Evolutionary conservation across 1,139 yeast genomes (phyloP).

Genomic region (Candida mesenterica): DNA sequence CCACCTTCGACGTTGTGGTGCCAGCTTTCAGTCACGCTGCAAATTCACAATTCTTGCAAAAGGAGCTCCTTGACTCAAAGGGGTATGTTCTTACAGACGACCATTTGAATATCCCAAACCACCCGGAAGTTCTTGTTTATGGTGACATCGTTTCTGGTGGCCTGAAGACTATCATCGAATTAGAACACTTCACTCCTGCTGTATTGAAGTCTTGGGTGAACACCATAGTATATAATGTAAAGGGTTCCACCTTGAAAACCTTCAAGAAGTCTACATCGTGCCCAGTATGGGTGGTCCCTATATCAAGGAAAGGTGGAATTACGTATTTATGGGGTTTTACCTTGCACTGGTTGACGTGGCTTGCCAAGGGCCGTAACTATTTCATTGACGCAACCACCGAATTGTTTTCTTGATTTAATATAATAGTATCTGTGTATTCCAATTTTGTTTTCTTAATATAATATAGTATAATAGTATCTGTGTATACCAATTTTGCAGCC

Average conservation of each 20-base stretch:
- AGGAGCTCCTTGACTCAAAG: slow-evolving; percentile 9
- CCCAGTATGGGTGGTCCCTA: slow-evolving; percentile 26
- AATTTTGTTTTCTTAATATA: too few relatives aligned
- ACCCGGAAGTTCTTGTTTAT: slow-evolving; percentile 1
- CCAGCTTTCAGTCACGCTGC: slow-evolving; percentile 23
- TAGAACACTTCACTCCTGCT: slow-evolving; percentile 23
- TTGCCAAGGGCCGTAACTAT: too few relatives aligned
- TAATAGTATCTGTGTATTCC: too few relatives aligned
- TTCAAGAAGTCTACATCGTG: slow-evolving; percentile 11
- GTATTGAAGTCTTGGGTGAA: slow-evolving; percentile 17
- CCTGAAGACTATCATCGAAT: slow-evolving; percentile 23
- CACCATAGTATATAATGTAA: slow-evolving; percentile 17
- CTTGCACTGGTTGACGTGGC: too few relatives aligned
- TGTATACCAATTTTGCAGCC: too few relatives aligned
- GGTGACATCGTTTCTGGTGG: slow-evolving; percentile 27
- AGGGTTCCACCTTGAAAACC: slow-evolving; percentile 13
- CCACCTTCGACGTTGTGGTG: slow-evolving; percentile 28
- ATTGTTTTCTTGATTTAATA: too few relatives aligned
- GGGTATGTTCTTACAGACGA: slow-evolving; percentile 25
- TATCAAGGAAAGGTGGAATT: slow-evolving; percentile 37
- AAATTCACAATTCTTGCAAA: slow-evolving; percentile 22
- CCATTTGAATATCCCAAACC: slow-evolving; percentile 2
- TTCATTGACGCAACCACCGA: too few relatives aligned
- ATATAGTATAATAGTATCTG: too few relatives aligned
- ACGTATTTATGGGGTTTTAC: too few relatives aligned